Evolutionary conservation across 345 rosid genomes (phyloP).

Genomic region (Corchorus olitorius): DNA sequence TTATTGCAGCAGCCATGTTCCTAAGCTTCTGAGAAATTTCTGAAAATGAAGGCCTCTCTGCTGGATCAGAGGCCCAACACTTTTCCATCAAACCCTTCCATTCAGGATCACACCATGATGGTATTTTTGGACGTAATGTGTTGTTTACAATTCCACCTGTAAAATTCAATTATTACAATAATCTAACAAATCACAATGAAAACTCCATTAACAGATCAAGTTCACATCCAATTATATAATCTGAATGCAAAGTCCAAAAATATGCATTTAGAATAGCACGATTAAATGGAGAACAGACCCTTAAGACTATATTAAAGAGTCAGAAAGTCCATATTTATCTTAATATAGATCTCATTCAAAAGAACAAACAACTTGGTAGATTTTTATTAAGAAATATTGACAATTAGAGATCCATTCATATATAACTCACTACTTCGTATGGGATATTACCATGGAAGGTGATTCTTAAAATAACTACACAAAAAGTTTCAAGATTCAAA

Average conservation of each 20-base stretch:
- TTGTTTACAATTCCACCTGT: conserved; percentile 96
- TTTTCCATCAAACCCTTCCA: conserved; percentile 94
- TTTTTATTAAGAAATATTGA: background rate
- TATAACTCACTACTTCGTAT: background rate
- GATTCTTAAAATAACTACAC: background rate
- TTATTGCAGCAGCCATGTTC: conserved; percentile 93
- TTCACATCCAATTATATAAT: conserved; percentile 5
- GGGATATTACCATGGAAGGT: no score
- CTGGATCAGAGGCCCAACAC: conserved; percentile 88
- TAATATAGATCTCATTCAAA: background rate
- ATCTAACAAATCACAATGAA: background rate
- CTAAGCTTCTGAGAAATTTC: conserved; percentile 90
- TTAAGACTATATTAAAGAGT: background rate
- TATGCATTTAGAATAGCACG: background rate
- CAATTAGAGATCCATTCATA: background rate
- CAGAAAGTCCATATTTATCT: background rate
- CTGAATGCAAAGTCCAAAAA: background rate
- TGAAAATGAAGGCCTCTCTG: conserved; percentile 91
- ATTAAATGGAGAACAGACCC: background rate
- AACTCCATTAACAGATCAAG: background rate
- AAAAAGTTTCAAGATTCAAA: background rate
- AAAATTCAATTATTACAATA: conserved; percentile 7
- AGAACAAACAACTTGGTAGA: background rate
- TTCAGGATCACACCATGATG: conserved; percentile 98
- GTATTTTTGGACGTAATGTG: conserved; percentile 87